A percentile compares a stretch with the other conserved stretches of the same genome.
phyloP scores from a whole-genome alignment of 2,329 filamentous ascomycete genomes.

The Stagonosporopsis cucurbitacearum region DNA sequence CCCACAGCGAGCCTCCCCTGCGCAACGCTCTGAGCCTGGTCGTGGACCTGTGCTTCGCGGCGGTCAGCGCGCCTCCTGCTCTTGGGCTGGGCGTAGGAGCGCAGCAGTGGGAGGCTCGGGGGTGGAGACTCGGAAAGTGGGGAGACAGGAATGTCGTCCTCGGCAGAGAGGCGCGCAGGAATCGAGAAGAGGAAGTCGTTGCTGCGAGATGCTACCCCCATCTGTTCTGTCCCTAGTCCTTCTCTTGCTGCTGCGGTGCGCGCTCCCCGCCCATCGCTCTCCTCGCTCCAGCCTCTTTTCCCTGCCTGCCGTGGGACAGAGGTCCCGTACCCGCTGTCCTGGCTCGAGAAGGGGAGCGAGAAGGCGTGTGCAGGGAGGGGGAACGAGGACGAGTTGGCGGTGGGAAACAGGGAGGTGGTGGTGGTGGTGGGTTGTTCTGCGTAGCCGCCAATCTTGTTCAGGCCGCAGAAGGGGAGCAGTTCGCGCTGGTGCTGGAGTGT shows the following conservation, averaged over 20 bases:
- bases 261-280: slow-evolving; percentile 30
- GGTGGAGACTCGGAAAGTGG: slow-evolving; percentile 43
- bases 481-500: slow-evolving; percentile 58
- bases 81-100: slow-evolving; percentile 41
- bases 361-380: slow-evolving; percentile 45
- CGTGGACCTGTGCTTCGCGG: slow-evolving; percentile 27
- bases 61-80: slow-evolving; percentile 26
- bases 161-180: slow-evolving; percentile 24
- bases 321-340: slow-evolving; percentile 38
- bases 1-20: slow-evolving; percentile 44
- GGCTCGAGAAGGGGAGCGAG: slow-evolving; percentile 43
- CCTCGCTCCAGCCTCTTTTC: slow-evolving; percentile 54
- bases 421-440: slow-evolving; percentile 62
- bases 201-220: too few relatives aligned
- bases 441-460: slow-evolving; percentile 76
- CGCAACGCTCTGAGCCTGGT: slow-evolving; percentile 31
- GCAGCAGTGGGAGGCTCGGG: slow-evolving; percentile 21
- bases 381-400: slow-evolving; percentile 42
- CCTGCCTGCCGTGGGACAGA: slow-evolving; percentile 36
- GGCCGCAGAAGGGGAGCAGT: slow-evolving; percentile 79
- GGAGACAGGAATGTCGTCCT: slow-evolving; percentile 46
- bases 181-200: slow-evolving; percentile 36
- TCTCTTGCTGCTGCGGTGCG: background rate
- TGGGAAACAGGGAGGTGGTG: slow-evolving; percentile 43
- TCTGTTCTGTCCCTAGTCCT: too few relatives aligned